Conservation (phyloP, 305 asterid species). For the Fraxinus paxiana region DNA sequence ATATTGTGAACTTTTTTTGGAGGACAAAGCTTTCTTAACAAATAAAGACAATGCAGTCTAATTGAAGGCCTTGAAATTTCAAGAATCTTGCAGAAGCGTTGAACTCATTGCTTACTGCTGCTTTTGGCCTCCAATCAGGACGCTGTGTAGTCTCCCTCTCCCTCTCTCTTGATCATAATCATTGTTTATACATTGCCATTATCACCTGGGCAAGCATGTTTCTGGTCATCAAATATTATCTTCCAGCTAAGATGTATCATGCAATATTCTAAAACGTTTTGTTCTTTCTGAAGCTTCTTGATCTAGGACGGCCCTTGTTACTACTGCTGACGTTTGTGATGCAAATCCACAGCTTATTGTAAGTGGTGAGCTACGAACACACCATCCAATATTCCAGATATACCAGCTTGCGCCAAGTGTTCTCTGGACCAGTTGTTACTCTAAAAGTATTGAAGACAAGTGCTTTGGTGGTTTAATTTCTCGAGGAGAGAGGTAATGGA, state of each 20-base stretch:
- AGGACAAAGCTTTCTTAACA: neutral
- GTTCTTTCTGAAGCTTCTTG: slow-evolving; percentile 13
- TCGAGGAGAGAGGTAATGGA: slow-evolving; percentile 37
- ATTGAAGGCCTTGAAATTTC: neutral
- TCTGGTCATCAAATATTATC: neutral
- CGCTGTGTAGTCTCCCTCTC: slow-evolving; percentile 5
- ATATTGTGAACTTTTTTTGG: neutral
- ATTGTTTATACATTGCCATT: neutral
- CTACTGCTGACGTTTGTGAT: slow-evolving; percentile 46
- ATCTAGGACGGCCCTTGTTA: slow-evolving; percentile 35
- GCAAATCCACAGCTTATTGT: slow-evolving; percentile 27
- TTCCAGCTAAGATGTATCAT: neutral
- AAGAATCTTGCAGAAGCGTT: neutral
- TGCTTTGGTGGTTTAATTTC: slow-evolving; percentile 36
- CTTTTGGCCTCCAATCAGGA: neutral
- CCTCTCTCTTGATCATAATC: neutral
- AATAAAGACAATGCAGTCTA: neutral
- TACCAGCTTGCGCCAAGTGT: slow-evolving; percentile 17
- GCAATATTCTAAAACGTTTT: neutral
- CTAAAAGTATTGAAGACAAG: slow-evolving; percentile 39
- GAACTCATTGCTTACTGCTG: neutral
- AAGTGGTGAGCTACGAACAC: neutral
- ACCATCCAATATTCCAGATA: neutral
- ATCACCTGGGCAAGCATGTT: neutral
- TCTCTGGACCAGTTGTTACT: slow-evolving; percentile 37